phyloP scores from a whole-genome alignment of 2,329 filamentous ascomycete genomes.

The Phaeophleospora eucalypticola region DNA sequence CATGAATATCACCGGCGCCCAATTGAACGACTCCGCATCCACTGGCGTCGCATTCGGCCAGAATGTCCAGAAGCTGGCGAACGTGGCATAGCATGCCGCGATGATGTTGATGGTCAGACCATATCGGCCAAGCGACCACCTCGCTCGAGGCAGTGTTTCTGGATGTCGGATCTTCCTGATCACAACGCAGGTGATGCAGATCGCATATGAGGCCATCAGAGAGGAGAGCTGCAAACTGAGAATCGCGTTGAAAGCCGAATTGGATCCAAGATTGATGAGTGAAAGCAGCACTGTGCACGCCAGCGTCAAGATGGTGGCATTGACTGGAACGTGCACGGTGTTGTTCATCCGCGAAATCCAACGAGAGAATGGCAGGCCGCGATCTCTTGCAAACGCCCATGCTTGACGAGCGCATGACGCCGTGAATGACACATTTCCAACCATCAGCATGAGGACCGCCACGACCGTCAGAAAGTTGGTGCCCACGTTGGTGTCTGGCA shows the following conservation, averaged over 20 bases:
- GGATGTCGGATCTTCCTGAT: conserved; percentile 16
- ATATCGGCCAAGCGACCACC: conserved; percentile 21
- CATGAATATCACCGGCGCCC: conserved; percentile 19
- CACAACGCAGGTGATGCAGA: conserved; percentile 21
- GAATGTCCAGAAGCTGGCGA: conserved; percentile 21
- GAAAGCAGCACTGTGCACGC: conserved; percentile 15
- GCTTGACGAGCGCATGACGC: conserved; percentile 20
- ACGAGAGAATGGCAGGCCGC: conserved; percentile 14
- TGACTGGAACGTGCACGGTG: conserved; percentile 16
- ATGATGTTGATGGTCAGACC: conserved; percentile 15
- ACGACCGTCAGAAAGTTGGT: conserved; percentile 17
- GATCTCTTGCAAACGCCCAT: conserved; percentile 18
- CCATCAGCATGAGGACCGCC: conserved; percentile 12
- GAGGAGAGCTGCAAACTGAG: conserved; percentile 16
- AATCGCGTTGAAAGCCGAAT: conserved; percentile 21
- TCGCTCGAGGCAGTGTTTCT: conserved; percentile 18
- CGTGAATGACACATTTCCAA: conserved; percentile 20
- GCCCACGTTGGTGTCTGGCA: conserved; percentile 17
- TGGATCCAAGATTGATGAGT: conserved; percentile 20
- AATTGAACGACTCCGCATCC: conserved; percentile 15
- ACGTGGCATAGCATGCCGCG: conserved; percentile 13
- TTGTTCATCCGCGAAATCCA: conserved; percentile 20
- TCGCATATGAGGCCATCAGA: conserved; percentile 21
- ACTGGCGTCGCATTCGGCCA: conserved; percentile 18
- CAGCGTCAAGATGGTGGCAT: conserved; percentile 17